Evolutionary conservation across 2,329 filamentous ascomycete species (phyloP).

Genomic region (Beauveria scarabaeidicola): DNA sequence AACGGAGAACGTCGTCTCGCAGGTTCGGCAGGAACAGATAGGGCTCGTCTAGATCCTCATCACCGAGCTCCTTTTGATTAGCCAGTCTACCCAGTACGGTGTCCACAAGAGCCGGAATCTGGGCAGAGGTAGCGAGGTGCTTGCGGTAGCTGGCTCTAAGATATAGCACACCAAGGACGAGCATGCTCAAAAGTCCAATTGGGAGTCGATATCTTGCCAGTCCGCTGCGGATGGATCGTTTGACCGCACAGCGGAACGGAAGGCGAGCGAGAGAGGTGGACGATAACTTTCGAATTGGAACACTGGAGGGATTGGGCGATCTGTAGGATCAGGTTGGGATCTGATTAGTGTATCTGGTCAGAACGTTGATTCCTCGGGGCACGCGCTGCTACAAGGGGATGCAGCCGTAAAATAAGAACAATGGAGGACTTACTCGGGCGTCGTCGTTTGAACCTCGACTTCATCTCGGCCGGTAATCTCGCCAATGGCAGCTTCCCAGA

Average conservation of each 20-base stretch:
- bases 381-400: background rate
- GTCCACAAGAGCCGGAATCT: conserved; percentile 75
- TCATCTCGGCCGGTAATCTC: conserved; percentile 60
- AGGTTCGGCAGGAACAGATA: conserved; percentile 85
- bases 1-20: conserved; percentile 79
- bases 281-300: conserved; percentile 58
- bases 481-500: conserved; percentile 67
- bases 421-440: conserved; percentile 42
- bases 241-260: conserved; percentile 75
- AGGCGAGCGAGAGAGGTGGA: conserved; percentile 87
- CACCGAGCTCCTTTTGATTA: conserved; percentile 74
- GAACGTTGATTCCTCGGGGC: conserved; percentile 22
- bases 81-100: conserved; percentile 77
- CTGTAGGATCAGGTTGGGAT: conserved; percentile 63
- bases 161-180: conserved; percentile 49
- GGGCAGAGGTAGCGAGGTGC: conserved; percentile 56
- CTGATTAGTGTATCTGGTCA: conserved; percentile 77
- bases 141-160: conserved; percentile 54
- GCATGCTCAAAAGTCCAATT: conserved; percentile 57
- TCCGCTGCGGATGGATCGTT: conserved; percentile 67
- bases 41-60: conserved; percentile 57
- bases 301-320: conserved; percentile 54
- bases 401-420: conserved; percentile 16
- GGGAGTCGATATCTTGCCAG: conserved; percentile 81
- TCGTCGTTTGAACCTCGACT: conserved; percentile 35